Base-by-base conservation (phyloP, 2,329 filamentous ascomycete genomes). In the Aspergillus pseudoviridinutans region DNA sequence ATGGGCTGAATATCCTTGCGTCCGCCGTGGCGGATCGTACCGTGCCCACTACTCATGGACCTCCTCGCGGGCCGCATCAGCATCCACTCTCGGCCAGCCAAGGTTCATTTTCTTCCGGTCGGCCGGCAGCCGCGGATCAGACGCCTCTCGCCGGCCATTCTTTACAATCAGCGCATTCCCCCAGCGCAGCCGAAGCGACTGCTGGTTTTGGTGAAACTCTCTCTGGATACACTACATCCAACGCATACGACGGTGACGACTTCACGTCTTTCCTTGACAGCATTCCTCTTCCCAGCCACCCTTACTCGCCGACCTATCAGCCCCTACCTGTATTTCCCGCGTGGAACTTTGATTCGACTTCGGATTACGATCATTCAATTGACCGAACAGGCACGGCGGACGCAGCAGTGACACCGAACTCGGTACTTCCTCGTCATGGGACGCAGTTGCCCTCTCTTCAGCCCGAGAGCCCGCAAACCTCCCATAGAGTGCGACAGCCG, bases 201-300 rank as follows among this genome's bases (percentile, higher is more conserved):
- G 59, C 64, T 24, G 59, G 55, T 9, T 68, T 66, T 28, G 64
- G 51, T 50, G 61, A 67, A 42, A 57, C 67, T 3, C 65, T 66
- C 9, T 50, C 61, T 2, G 67, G 66, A 6, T 71, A 69, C 58
- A 64, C 62, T 9, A 24, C 61, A 1, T 44, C 66, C 0, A 53
- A 56, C 1, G 44, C 62, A 3, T 69, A 71, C 20, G 67, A 69
- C n/a, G 69, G 66, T 0, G 69, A 71, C 49, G 70, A 73, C 47
- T 73, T 73, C 22, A 72, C 71, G 2, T 72, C 71, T 0, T 73
- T 73, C 22, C 55, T 73, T 28, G 71, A 73, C 32, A 72, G 68
- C 51, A 69, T 73, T 10, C 68, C 70, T 0, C 53, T 73, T 14
- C 70, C 71, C 2, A 73, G 65, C 46, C 68, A 73, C 24, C 68